A percentile compares a stretch with the other conserved stretches of the same genome.
Evolutionary conservation across 75 land plant species (phyloP).

Genomic region (Pseudotsuga menziesii): DNA sequence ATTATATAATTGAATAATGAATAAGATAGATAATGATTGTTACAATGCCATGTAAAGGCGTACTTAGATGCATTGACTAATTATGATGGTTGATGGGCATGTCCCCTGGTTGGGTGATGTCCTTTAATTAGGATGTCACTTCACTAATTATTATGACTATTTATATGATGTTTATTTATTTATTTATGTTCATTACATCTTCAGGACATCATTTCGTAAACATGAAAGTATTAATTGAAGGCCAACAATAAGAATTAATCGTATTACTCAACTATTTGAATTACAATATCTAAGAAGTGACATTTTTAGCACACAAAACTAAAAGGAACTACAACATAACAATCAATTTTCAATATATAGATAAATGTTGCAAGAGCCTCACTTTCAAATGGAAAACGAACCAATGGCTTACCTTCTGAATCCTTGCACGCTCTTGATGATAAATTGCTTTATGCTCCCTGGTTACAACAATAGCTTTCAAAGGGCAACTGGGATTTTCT

Average conservation of each 20-base stretch:
- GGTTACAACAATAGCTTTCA: conserved; percentile 76
- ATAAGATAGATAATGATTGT: too few relatives aligned
- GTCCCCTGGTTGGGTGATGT: too few relatives aligned
- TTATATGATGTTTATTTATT: too few relatives aligned
- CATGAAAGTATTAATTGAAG: neutral
- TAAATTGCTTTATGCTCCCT: conserved; percentile 75
- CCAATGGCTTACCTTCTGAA: conserved; percentile 43
- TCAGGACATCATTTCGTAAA: neutral
- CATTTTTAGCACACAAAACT: neutral
- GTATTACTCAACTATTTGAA: neutral
- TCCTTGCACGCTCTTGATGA: conserved; percentile 50
- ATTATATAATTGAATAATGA: too few relatives aligned
- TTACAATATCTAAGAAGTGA: neutral
- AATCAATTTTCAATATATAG: neutral
- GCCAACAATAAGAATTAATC: neutral
- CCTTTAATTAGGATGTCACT: too few relatives aligned
- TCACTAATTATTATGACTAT: too few relatives aligned
- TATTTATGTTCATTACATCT: too few relatives aligned
- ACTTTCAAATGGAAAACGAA: too few relatives aligned
- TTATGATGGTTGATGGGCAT: too few relatives aligned
- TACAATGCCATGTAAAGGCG: too few relatives aligned
- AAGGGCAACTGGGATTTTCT: conserved; percentile 13
- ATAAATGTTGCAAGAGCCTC: neutral
- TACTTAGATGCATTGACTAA: too few relatives aligned
- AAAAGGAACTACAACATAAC: neutral